Evolutionary conservation across 208 protist genomes (phyloP).

Genomic region (Naegleria fowleri): DNA sequence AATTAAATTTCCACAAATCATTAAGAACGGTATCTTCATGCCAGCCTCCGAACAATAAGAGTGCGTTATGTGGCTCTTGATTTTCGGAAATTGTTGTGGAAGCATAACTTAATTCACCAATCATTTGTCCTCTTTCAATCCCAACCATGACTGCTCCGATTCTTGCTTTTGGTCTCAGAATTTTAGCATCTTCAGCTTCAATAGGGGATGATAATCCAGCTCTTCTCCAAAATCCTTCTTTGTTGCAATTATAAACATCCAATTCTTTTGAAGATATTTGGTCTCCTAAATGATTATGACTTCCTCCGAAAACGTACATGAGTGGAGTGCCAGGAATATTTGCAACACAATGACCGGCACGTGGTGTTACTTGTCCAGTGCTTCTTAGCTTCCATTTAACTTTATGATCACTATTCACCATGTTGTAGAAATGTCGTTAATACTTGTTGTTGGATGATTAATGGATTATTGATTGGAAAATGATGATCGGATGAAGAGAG

Average conservation of each 20-base stretch:
- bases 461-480: too few species aligned
- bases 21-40: background rate
- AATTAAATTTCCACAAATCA: conserved; percentile 25
- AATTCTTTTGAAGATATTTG: background rate
- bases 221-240: background rate
- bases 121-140: background rate
- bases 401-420: background rate
- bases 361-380: background rate
- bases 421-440: too few species aligned
- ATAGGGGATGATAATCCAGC: background rate
- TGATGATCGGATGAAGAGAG: too few species aligned
- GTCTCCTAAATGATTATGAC: background rate
- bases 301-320: conserved; percentile 9
- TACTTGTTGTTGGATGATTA: too few species aligned
- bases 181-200: background rate
- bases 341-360: background rate
- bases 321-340: background rate
- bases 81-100: background rate
- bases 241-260: background rate
- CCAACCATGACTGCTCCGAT: background rate
- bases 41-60: background rate
- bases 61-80: background rate
- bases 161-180: background rate
- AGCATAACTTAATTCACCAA: background rate
- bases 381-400: background rate